Percentiles rank a stretch among this genome's conserved stretches.
These are phyloP conservation scores for Coelastrella sp. DNA, from an alignment of 139 green algal species.

Conservation along the genomic window DNA sequence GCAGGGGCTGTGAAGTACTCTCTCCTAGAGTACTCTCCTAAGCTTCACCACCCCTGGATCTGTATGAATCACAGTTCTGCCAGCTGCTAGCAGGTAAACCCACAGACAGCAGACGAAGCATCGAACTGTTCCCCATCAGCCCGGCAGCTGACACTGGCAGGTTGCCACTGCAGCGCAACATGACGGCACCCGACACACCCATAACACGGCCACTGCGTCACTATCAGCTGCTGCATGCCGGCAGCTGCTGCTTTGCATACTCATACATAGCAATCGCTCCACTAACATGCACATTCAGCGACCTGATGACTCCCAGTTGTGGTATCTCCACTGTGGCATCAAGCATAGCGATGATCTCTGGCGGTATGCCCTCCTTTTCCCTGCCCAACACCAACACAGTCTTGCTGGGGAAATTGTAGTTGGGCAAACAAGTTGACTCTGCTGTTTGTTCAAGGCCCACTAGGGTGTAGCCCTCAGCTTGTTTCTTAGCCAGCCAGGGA, in stretches of 20 bases:
- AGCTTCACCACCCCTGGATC: too few relatives aligned
- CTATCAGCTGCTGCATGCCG: not conserved
- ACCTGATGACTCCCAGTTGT: conserved; percentile 90
- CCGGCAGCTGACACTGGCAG: too few relatives aligned
- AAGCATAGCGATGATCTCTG: conserved; percentile 75
- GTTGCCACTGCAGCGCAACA: too few relatives aligned
- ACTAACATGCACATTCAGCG: conserved; percentile 95
- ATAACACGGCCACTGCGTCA: too few relatives aligned
- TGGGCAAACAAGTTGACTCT: conserved; percentile 68
- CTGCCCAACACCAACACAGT: conserved; percentile 87
- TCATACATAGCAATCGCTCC: conserved; percentile 91
- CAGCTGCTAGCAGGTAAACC: too few relatives aligned
- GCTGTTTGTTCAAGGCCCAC: conserved; percentile 94
- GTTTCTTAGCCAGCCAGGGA: conserved; percentile 76
- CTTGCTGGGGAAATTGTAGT: conserved; percentile 71
- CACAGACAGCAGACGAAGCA: too few relatives aligned
- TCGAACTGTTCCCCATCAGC: too few relatives aligned
- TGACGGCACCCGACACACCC: too few relatives aligned
- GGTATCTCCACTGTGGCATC: conserved; percentile 94
- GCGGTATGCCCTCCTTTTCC: conserved; percentile 89
- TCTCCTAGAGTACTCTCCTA: too few relatives aligned
- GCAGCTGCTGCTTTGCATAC: conserved; percentile 82
- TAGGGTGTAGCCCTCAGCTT: conserved; percentile 76
- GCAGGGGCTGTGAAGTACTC: too few relatives aligned
- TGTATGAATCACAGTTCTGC: too few relatives aligned